A percentile compares a stretch with the other conserved stretches of the same genome.
Evolutionary conservation across 1,284 basidiomycete species (phyloP).

Genomic region (Ceratorhiza oryzae-sativae): DNA sequence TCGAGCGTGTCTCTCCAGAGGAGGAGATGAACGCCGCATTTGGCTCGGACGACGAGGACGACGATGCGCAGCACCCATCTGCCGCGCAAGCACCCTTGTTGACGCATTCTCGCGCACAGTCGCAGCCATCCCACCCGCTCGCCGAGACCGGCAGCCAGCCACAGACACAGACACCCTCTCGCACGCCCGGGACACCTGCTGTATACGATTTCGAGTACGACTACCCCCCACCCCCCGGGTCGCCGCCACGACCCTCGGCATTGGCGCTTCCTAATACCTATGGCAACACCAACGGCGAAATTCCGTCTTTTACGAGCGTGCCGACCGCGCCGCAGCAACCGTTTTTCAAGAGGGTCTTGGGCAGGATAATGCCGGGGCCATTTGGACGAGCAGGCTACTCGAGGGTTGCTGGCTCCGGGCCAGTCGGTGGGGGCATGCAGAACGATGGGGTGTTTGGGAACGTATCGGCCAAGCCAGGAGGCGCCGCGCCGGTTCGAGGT

Average conservation of each 20-base stretch:
- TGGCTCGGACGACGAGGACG: constrained; percentile 45
- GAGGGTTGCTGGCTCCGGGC: constrained; percentile 46
- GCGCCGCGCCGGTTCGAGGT: constrained; percentile 53
- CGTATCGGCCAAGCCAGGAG: constrained; percentile 85
- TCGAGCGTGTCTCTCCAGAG: constrained; percentile 42
- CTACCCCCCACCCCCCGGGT: constrained; percentile 81
- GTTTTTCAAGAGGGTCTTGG: constrained; percentile 66
- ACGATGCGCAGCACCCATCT: constrained; percentile 41
- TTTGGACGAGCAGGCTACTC: constrained; percentile 60
- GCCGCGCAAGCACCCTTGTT: constrained; percentile 39
- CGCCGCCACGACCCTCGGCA: constrained; percentile 71
- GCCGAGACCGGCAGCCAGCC: constrained; percentile 3
- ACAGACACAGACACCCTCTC: constrained; percentile 20
- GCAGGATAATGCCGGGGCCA: constrained; percentile 75
- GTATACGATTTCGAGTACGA: constrained; percentile 85
- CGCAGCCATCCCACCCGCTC: constrained; percentile 30
- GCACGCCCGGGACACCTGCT: constrained; percentile 44
- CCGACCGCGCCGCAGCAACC: constrained; percentile 55
- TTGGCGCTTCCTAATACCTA: constrained; percentile 68
- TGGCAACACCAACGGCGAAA: constrained; percentile 81
- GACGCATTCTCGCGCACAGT: constrained; percentile 32
- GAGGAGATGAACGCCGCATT: constrained; percentile 49
- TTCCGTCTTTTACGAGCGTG: constrained; percentile 63
- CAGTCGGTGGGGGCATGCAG: constrained; percentile 77
- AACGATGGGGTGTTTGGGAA: constrained; percentile 98